Evolutionary conservation across 305 asterid species (phyloP).

Genomic region (Fraxinus sp.): DNA sequence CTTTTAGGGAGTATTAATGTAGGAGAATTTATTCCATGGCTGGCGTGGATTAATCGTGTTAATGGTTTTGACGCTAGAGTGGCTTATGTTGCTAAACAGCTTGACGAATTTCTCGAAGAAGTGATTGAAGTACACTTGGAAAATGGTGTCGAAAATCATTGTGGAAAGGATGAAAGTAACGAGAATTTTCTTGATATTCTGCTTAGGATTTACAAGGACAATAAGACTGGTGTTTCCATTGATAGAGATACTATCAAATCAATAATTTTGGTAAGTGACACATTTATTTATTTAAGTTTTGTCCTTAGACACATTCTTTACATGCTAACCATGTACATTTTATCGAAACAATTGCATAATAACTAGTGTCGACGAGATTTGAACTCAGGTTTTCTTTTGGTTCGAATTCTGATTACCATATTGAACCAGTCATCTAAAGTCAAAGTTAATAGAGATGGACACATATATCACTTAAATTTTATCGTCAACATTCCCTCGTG

Average conservation of each 20-base stretch:
- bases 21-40: neutral
- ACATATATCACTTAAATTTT: too few relatives aligned
- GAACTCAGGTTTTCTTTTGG: too few relatives aligned
- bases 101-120: slow-evolving; percentile 4
- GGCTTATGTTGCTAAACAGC: neutral
- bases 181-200: slow-evolving; percentile 3
- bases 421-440: too few relatives aligned
- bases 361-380: too few relatives aligned
- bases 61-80: slow-evolving; percentile 5
- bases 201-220: neutral
- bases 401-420: too few relatives aligned
- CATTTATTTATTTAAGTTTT: too few relatives aligned
- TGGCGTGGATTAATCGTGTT: neutral
- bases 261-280: neutral
- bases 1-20: neutral
- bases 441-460: too few relatives aligned
- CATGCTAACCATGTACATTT: too few relatives aligned
- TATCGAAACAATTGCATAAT: too few relatives aligned
- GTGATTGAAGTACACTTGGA: neutral
- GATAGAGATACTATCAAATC: neutral
- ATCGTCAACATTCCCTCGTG: too few relatives aligned
- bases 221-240: neutral
- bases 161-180: neutral
- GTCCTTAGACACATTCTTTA: too few relatives aligned
- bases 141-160: too few relatives aligned